A percentile compares a stretch with the other conserved stretches of the same genome.
These are phyloP conservation scores for Hypsizygus marmoreus DNA, from an alignment of 768 basidiomycete species.

Conservation along the genomic window DNA sequence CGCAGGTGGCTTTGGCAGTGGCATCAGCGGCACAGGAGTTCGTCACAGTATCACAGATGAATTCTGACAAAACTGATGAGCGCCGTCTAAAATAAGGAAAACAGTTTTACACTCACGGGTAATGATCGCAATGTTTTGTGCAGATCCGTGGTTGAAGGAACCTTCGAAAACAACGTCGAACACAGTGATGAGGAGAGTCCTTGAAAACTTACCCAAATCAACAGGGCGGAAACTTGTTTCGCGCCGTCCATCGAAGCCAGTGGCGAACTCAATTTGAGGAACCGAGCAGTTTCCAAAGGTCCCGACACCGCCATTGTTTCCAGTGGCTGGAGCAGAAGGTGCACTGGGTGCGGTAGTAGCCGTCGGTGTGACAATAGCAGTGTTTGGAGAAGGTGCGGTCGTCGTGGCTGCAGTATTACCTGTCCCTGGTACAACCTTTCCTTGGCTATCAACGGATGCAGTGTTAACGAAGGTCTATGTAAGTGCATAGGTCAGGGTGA, in stretches of 20 bases:
- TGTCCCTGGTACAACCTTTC: constrained; percentile 31
- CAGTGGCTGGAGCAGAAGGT: constrained; percentile 16
- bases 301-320: constrained; percentile 28
- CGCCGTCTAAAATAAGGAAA: background rate
- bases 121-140: constrained; percentile 62
- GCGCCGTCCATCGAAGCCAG: constrained; percentile 53
- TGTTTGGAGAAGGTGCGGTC: constrained; percentile 13
- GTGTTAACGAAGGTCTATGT: constrained; percentile 41
- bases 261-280: constrained; percentile 56
- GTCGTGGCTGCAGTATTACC: constrained; percentile 19
- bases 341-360: constrained; percentile 21
- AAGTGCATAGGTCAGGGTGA: constrained; percentile 2
- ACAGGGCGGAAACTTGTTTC: constrained; percentile 58
- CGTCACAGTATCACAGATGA: constrained; percentile 57
- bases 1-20: constrained; percentile 53
- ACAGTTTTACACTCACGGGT: constrained; percentile 41
- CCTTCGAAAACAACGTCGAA: constrained; percentile 22
- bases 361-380: constrained; percentile 15
- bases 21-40: constrained; percentile 57
- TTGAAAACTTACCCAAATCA: constrained; percentile 46
- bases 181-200: background rate
- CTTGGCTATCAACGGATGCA: constrained; percentile 40
- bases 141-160: constrained; percentile 59
- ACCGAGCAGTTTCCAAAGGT: constrained; percentile 55
- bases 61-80: constrained; percentile 23